Evolutionary conservation across 2,329 filamentous ascomycete species (phyloP), one percentile per base, ranked within the genome.

Genomic region (Coleophoma cylindrospora): DNA sequence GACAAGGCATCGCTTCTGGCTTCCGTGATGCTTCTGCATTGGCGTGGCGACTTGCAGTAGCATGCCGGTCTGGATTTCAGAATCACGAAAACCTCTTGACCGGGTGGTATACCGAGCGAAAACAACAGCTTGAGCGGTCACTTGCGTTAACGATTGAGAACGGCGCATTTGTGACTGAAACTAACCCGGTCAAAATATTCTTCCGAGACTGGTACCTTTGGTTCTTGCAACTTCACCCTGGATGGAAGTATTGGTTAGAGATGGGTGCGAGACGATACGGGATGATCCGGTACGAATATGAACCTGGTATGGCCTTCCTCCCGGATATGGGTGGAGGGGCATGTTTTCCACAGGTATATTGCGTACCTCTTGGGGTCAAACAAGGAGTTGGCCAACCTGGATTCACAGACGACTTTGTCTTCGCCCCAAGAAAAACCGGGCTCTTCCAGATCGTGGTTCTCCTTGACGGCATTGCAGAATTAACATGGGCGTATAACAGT

Each of bases 1-100:
- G 69, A 2, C 70, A 72, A 54, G 70, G 70, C 3, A 71, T 72
- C 34, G 62, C 64, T 3, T 69, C 66, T 2, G 70, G 70, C 3
- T 67, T 72, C 47, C 63, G 70, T 17, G 69, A 72, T 49, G 68
- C 68, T 1, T 51, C 59, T 10, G 58, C 61, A 1, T 55, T 73
- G 4, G 61, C 68, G 12, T 72, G 68, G 69, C 62, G 69, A 8
- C 59, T 71, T 3, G 58, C 59, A 8, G 45, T 68, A 1, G 60
- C 67, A 14, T 59, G 59, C 48, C 55, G 51, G 21, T 45, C 54
- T 10, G 47, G 53, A 10, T 49, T 45, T 13, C 44, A 45, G n/a
- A n/a, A 50, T 19, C 59, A 67, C 46, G 52, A 62, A 6, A 34
- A 49, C 4, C 40, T 69, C 11, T 51, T 70, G 1, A 48, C 33